These are phyloP conservation scores for Dothistroma septosporum DNA, from an alignment of 2,329 filamentous ascomycete species.

Conservation along the genomic window DNA sequence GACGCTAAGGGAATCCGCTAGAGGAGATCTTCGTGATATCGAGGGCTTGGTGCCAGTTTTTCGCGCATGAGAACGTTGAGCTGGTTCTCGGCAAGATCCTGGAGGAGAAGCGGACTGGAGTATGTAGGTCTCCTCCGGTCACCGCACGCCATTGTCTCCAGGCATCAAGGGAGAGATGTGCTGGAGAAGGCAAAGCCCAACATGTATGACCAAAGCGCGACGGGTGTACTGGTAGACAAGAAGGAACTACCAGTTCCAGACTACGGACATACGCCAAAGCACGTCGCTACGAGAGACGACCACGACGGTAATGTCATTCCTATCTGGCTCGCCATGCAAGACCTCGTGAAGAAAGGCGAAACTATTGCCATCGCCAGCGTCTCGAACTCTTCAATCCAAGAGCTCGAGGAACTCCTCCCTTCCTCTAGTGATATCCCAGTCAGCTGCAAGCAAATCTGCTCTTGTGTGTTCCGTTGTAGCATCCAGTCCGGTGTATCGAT, in stretches of 20 bases:
- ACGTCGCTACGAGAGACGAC: too few species aligned
- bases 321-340: too few species aligned
- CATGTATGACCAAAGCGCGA: conserved; percentile 9
- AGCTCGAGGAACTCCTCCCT: conserved; percentile 48
- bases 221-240: conserved; percentile 9
- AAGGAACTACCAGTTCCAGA: too few species aligned
- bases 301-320: too few species aligned
- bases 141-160: conserved; percentile 39
- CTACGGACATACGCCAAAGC: too few species aligned
- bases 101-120: conserved; percentile 38
- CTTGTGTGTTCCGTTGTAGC: too few species aligned
- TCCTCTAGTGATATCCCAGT: too few species aligned
- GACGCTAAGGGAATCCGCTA: conserved; percentile 23
- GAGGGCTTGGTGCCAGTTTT: conserved; percentile 23
- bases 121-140: conserved; percentile 43
- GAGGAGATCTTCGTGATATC: conserved; percentile 23
- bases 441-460: too few species aligned
- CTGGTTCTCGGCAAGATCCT: conserved; percentile 37
- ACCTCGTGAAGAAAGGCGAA: too few species aligned
- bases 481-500: too few species aligned
- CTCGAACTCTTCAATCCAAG: too few species aligned
- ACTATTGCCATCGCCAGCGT: too few species aligned
- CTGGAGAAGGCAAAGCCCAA: conserved; percentile 18
- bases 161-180: conserved; percentile 15
- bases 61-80: conserved; percentile 24